phyloP scores from a whole-genome alignment of 768 basidiomycete species.

The Podaxis sp. region DNA sequence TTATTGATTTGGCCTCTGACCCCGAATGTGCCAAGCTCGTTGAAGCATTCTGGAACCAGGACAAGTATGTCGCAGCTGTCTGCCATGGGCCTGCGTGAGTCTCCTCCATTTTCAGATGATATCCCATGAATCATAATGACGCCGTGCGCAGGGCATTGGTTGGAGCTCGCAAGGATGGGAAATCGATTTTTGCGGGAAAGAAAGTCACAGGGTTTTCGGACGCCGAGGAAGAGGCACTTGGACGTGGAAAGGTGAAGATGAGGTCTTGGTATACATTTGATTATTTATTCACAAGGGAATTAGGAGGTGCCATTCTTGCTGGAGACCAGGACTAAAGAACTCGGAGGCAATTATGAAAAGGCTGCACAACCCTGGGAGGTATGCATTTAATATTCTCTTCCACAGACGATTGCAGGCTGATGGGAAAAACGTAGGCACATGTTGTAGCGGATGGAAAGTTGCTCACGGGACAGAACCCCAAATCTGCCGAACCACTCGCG shows the following conservation, averaged over 20 bases:
- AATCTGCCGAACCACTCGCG: conserved; percentile 40
- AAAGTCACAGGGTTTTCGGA: conserved; percentile 70
- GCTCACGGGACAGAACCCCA: conserved; percentile 76
- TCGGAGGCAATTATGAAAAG: conserved; percentile 69
- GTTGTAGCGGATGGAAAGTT: conserved; percentile 59
- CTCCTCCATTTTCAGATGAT: not conserved
- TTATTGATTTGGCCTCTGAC: conserved; percentile 66
- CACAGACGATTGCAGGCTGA: not conserved
- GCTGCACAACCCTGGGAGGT: conserved; percentile 54
- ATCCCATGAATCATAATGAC: conserved; percentile 1
- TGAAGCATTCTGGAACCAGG: conserved; percentile 60
- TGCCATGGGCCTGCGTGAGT: conserved; percentile 79
- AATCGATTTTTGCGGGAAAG: conserved; percentile 64
- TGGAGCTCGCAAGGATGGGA: conserved; percentile 49
- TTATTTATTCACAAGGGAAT: not conserved
- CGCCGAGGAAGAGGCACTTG: conserved; percentile 54
- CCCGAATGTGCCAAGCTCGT: conserved; percentile 54
- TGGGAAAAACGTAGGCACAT: conserved; percentile 32
- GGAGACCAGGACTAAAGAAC: conserved; percentile 58
- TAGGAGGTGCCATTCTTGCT: conserved; percentile 70
- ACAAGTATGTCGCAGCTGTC: conserved; percentile 68
- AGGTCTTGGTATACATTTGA: not conserved
- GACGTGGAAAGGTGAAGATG: conserved; percentile 39
- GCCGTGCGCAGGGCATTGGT: conserved; percentile 49
- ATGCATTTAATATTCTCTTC: conserved; percentile 22